These are phyloP conservation scores for Entonaema liquescens DNA, from an alignment of 495 filamentous ascomycete species.

Conservation along the genomic window DNA sequence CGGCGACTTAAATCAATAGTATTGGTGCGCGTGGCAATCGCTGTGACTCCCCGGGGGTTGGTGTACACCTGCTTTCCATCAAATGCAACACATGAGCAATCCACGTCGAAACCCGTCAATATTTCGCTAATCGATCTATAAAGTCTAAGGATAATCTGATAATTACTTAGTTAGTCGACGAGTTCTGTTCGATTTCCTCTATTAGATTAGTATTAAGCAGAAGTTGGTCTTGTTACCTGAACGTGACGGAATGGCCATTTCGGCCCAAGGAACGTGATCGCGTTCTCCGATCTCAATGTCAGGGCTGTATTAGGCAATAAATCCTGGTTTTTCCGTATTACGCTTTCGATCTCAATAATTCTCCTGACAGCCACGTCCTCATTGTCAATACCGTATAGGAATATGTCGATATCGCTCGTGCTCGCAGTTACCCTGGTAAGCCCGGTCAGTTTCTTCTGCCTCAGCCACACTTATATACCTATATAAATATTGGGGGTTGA, in stretches of 20 bases:
- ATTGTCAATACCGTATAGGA: constrained; percentile 70
- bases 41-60: constrained; percentile 63
- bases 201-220: neutral
- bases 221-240: constrained; percentile 41
- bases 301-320: neutral
- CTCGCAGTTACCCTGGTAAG: constrained; percentile 59
- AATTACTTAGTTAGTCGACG: neutral
- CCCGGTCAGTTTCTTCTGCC: too few relatives aligned
- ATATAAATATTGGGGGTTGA: too few relatives aligned
- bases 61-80: constrained; percentile 69
- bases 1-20: constrained; percentile 70
- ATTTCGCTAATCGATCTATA: constrained; percentile 74
- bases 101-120: constrained; percentile 74
- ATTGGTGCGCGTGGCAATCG: constrained; percentile 71
- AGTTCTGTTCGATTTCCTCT: too few relatives aligned
- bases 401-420: constrained; percentile 75
- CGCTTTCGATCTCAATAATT: constrained; percentile 69
- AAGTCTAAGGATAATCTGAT: constrained; percentile 68
- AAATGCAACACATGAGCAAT: constrained; percentile 72
- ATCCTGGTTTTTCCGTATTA: constrained; percentile 42
- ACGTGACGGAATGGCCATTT: constrained; percentile 74
- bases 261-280: constrained; percentile 68
- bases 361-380: constrained; percentile 65
- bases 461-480: too few relatives aligned
- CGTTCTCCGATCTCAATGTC: constrained; percentile 69